Percentiles rank a stretch among this genome's conserved stretches.
Evolutionary conservation across 352 stramenopile genomes (phyloP).

Genomic region (Pythium oligandrum): DNA sequence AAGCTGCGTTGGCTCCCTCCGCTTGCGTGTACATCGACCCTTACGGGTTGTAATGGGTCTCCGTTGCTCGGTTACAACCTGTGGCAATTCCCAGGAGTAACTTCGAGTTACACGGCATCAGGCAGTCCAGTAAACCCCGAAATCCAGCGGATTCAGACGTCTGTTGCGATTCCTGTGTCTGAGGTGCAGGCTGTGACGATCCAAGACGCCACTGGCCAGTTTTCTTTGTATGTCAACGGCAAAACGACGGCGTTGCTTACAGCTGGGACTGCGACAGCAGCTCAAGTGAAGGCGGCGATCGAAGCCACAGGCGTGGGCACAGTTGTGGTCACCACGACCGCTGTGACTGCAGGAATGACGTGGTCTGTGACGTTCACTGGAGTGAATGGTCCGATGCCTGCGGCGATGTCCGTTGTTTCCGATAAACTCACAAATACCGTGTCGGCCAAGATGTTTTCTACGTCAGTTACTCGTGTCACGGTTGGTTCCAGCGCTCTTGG

Average conservation of each 20-base stretch:
- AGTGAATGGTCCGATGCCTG: conserved; percentile 35
- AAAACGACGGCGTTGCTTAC: conserved; percentile 45
- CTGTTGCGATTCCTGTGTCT: conserved; percentile 38
- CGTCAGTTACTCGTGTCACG: conserved; percentile 34
- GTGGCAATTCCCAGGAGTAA: conserved; percentile 89
- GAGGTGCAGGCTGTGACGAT: conserved; percentile 80
- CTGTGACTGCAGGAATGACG: conserved; percentile 35
- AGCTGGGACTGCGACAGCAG: conserved; percentile 27
- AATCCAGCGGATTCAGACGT: conserved; percentile 88
- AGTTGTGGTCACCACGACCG: conserved; percentile 36
- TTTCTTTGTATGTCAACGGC: conserved; percentile 67
- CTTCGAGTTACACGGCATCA: conserved; percentile 68
- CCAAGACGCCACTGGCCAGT: conserved; percentile 52
- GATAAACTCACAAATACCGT: conserved; percentile 56
- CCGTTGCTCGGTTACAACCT: conserved; percentile 90
- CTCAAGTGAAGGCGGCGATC: conserved; percentile 49
- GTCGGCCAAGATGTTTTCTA: conserved; percentile 37
- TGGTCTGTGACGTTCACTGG: conserved; percentile 73
- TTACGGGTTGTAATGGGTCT: conserved; percentile 72
- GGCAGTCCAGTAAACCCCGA: conserved; percentile 76
- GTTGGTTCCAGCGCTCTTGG: conserved; percentile 43
- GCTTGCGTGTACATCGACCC: conserved; percentile 54
- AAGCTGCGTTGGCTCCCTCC: conserved; percentile 66
- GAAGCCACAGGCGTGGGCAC: conserved; percentile 47
- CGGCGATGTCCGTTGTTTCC: conserved; percentile 46